A percentile compares a stretch with the other conserved stretches of the same genome.
These are phyloP conservation scores for Raphanus hybrid DNA, from an alignment of 441 rosid species.

Conservation along the genomic window DNA sequence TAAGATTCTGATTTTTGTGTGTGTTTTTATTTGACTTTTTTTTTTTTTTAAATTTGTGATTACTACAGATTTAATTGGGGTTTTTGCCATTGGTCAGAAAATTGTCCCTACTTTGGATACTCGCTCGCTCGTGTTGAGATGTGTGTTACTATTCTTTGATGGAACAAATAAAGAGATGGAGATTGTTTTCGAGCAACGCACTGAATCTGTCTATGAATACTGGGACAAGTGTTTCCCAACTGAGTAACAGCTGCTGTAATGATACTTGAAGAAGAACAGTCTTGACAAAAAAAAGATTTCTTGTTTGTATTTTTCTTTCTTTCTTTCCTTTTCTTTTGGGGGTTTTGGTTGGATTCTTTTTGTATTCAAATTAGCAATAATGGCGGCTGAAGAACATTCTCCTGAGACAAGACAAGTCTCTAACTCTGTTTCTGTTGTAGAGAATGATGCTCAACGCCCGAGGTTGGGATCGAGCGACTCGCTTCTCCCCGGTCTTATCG, in stretches of 20 bases:
- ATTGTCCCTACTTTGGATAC: conserved; percentile 11
- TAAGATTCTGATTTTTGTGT: conserved; percentile 28
- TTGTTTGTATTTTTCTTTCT: conserved; percentile 34
- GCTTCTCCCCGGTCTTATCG: conserved; percentile 73
- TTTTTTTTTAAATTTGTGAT: background rate
- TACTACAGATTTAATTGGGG: background rate
- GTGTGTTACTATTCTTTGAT: conserved; percentile 28
- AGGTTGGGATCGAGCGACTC: conserved; percentile 63
- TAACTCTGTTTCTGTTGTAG: conserved; percentile 28
- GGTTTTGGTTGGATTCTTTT: conserved; percentile 36
- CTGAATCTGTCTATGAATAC: conserved; percentile 39
- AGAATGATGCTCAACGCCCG: conserved; percentile 53
- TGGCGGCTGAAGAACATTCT: conserved; percentile 45
- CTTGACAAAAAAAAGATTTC: conserved; percentile 15
- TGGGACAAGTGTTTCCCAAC: conserved; percentile 40
- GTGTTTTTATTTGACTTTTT: background rate
- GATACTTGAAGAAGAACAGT: conserved; percentile 24
- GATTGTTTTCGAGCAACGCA: conserved; percentile 41
- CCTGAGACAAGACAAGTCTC: conserved; percentile 43
- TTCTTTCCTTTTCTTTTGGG: conserved; percentile 15
- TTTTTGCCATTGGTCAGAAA: background rate
- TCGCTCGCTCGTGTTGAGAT: conserved; percentile 21
- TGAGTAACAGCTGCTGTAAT: conserved; percentile 26
- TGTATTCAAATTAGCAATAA: conserved; percentile 41
- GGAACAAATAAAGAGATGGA: conserved; percentile 48